A percentile compares a stretch with the other conserved stretches of the same genome.
These are phyloP conservation scores for Gloeostereum incarnatum DNA, from an alignment of 768 basidiomycete genomes.

Conservation along the genomic window DNA sequence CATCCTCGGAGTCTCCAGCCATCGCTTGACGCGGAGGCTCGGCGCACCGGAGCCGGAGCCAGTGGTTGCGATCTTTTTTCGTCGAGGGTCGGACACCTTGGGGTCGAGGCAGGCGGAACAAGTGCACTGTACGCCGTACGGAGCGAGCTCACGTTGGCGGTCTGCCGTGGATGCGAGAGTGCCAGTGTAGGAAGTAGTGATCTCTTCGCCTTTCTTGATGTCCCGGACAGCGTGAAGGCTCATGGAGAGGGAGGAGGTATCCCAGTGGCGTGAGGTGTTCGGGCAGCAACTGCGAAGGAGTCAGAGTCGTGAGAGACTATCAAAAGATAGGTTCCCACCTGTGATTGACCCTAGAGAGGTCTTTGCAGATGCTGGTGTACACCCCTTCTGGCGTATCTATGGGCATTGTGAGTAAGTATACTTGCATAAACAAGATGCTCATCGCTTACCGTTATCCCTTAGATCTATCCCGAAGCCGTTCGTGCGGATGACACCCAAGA, in stretches of 20 bases:
- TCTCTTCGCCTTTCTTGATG: conserved; percentile 23
- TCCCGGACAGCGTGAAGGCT: conserved; percentile 17
- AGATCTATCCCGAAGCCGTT: conserved; percentile 17
- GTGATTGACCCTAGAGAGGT: conserved; percentile 26
- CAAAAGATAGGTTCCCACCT: conserved; percentile 14
- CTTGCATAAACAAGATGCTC: conserved; percentile 9
- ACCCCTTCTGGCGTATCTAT: neutral
- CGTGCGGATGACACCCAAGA: conserved; percentile 23
- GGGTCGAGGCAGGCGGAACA: conserved; percentile 22
- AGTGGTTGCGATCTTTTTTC: no score
- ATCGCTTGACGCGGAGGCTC: no score
- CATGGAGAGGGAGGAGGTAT: conserved; percentile 17
- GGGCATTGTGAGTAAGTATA: conserved; percentile 2
- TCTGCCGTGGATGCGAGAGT: conserved; percentile 7
- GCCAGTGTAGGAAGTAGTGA: conserved; percentile 18
- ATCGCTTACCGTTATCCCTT: conserved; percentile 5
- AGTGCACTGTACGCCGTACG: conserved; percentile 23
- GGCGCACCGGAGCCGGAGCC: no score
- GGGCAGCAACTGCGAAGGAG: conserved; percentile 11
- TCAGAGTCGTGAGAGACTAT: neutral
- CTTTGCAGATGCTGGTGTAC: conserved; percentile 18
- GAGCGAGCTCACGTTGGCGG: conserved; percentile 16
- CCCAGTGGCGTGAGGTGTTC: conserved; percentile 12
- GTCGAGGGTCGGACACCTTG: conserved; percentile 8
- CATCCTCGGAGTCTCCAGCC: no score